Conservation (phyloP, 164 flowering plant species). For the Chimonanthus salicifolius region DNA sequence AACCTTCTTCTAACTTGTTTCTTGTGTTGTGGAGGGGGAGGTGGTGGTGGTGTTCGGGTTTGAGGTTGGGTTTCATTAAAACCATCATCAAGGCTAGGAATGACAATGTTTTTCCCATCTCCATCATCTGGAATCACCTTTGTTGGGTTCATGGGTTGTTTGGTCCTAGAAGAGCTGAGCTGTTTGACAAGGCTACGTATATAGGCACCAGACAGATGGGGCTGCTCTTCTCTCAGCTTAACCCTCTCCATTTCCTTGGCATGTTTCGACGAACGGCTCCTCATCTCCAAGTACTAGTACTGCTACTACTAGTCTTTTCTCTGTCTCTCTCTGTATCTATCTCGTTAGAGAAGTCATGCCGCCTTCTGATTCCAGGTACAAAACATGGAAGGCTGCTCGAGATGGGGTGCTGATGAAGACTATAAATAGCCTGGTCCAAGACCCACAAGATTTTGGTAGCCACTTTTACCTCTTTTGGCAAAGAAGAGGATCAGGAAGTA, state of each 20-base stretch:
- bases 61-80: conserved; percentile 26
- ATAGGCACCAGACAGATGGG: conserved; percentile 47
- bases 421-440: conserved; percentile 32
- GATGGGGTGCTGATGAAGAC: conserved; percentile 20
- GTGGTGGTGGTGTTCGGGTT: conserved; percentile 16
- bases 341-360: conserved; percentile 18
- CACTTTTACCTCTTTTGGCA: conserved; percentile 22
- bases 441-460: conserved; percentile 12
- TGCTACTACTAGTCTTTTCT: not conserved
- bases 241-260: conserved; percentile 2
- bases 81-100: conserved; percentile 19
- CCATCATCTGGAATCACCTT: not conserved
- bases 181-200: conserved; percentile 85
- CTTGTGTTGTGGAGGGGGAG: conserved; percentile 43
- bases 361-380: conserved; percentile 30
- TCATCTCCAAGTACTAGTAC: conserved; percentile 13
- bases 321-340: not conserved
- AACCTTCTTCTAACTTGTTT: conserved; percentile 84
- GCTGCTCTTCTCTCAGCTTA: conserved; percentile 4
- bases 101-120: conserved; percentile 6
- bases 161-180: conserved; percentile 61
- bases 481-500: conserved; percentile 21
- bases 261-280: conserved; percentile 26
- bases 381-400: conserved; percentile 24
- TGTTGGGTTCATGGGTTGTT: conserved; percentile 33